Conservation (phyloP, 2,329 filamentous ascomycete genomes). For the Talaromyces islandicus region DNA sequence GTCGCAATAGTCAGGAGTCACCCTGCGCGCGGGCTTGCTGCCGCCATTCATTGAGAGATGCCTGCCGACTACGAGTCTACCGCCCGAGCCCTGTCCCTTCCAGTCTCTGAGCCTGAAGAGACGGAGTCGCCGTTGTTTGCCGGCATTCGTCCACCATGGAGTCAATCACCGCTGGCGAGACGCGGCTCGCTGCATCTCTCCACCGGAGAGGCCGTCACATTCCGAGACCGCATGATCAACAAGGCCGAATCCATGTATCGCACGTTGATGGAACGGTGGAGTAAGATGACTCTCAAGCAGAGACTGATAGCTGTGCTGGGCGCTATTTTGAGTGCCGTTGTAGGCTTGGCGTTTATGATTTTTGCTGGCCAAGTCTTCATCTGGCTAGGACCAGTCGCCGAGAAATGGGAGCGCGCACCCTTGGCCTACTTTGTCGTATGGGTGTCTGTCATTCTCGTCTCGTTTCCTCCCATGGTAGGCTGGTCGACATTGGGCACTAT, state of each 20-base stretch:
- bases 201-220: slow-evolving; percentile 23
- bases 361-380: slow-evolving; percentile 77
- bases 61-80: slow-evolving; percentile 46
- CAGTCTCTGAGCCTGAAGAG: slow-evolving; percentile 36
- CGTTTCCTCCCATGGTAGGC: slow-evolving; percentile 81
- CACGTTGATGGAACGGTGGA: slow-evolving; percentile 28
- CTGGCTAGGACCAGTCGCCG: slow-evolving; percentile 65
- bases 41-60: slow-evolving; percentile 21
- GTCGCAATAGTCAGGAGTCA: not conserved
- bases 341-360: slow-evolving; percentile 64
- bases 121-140: slow-evolving; percentile 42
- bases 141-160: slow-evolving; percentile 47
- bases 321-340: slow-evolving; percentile 45
- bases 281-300: slow-evolving; percentile 49
- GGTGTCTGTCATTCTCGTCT: slow-evolving; percentile 66
- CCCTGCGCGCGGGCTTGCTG: not conserved
- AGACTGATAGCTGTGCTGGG: slow-evolving; percentile 52
- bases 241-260: slow-evolving; percentile 29
- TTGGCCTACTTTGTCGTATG: slow-evolving; percentile 73
- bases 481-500: slow-evolving; percentile 73
- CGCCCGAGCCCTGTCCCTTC: slow-evolving; percentile 49
- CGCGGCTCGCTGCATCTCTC: slow-evolving; percentile 34
- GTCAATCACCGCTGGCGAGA: slow-evolving; percentile 37
- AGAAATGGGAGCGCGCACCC: slow-evolving; percentile 67
- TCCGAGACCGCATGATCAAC: slow-evolving; percentile 34